phyloP scores from a whole-genome alignment of 371 early-diverging fungal species.

The Lichtheimia corymbifera region DNA sequence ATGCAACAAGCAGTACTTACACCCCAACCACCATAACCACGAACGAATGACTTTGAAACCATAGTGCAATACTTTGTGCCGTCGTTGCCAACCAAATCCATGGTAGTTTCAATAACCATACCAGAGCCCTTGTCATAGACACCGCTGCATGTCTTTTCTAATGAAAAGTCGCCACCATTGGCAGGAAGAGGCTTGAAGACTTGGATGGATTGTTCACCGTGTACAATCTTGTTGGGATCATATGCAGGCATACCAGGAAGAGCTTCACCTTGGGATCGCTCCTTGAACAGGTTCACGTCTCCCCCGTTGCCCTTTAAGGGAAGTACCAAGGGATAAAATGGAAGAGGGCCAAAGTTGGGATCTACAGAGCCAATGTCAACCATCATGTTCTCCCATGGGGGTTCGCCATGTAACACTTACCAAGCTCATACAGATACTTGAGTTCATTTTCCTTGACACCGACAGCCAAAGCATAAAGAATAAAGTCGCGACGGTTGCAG shows the following conservation, averaged over 20 bases:
- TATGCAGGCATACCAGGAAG: conserved; percentile 68
- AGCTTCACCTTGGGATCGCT: conserved; percentile 36
- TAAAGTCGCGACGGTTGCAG: conserved; percentile 65
- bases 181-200: conserved; percentile 61
- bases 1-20: conserved; percentile 21
- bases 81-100: conserved; percentile 52
- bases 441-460: conserved; percentile 61
- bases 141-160: conserved; percentile 55
- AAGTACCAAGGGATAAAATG: conserved; percentile 74
- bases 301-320: conserved; percentile 57
- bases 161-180: conserved; percentile 58
- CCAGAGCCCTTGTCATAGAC: conserved; percentile 66
- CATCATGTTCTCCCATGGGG: background rate
- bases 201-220: conserved; percentile 74
- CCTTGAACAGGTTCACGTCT: conserved; percentile 68
- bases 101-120: conserved; percentile 64
- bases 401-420: conserved; percentile 21
- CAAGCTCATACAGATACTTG: conserved; percentile 65
- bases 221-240: conserved; percentile 73
- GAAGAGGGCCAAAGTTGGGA: conserved; percentile 66
- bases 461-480: conserved; percentile 69
- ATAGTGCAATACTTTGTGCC: conserved; percentile 55
- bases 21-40: conserved; percentile 65
- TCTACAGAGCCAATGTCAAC: conserved; percentile 29
- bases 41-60: conserved; percentile 57